Conservation (phyloP, 2,329 filamentous ascomycete genomes). For the Dryadomyces sulphureus region DNA sequence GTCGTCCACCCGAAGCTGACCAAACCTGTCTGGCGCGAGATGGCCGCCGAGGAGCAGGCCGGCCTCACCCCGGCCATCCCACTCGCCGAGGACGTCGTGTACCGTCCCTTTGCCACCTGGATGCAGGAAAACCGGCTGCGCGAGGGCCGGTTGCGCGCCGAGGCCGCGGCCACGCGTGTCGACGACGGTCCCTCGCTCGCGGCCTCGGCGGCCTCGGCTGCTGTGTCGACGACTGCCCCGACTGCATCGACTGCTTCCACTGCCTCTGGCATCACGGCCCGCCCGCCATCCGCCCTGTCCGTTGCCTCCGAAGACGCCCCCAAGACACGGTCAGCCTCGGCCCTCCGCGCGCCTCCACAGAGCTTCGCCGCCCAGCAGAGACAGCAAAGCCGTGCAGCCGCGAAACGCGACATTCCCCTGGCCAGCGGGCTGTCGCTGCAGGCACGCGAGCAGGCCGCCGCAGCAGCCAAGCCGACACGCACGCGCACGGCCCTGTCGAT, state of each 20-base stretch:
- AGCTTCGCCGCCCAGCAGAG: slow-evolving; percentile 54
- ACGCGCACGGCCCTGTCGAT: not conserved
- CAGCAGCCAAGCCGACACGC: not conserved
- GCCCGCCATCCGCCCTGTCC: slow-evolving; percentile 11
- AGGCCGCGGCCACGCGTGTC: not conserved
- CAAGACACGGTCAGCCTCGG: slow-evolving; percentile 9
- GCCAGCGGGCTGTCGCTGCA: slow-evolving; percentile 10
- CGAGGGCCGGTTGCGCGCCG: not conserved
- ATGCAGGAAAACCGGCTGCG: slow-evolving; percentile 34
- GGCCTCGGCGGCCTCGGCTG: too few species aligned
- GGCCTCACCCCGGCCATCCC: slow-evolving; percentile 50
- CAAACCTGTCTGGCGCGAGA: slow-evolving; percentile 49
- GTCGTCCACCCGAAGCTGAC: slow-evolving; percentile 17
- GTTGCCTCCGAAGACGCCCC: slow-evolving; percentile 15
- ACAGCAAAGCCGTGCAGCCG: slow-evolving; percentile 31
- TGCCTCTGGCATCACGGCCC: too few species aligned
- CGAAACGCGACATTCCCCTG: slow-evolving; percentile 9
- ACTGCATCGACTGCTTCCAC: too few species aligned
- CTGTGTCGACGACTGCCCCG: too few species aligned
- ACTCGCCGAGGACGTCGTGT: slow-evolving; percentile 45
- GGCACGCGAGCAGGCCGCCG: slow-evolving; percentile 9
- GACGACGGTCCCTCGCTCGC: not conserved
- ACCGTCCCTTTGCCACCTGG: slow-evolving; percentile 48
- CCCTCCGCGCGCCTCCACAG: slow-evolving; percentile 41
- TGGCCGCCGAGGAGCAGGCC: slow-evolving; percentile 52